Conservation (phyloP, 1,284 basidiomycete genomes). For the Sporisorium scitamineum region DNA sequence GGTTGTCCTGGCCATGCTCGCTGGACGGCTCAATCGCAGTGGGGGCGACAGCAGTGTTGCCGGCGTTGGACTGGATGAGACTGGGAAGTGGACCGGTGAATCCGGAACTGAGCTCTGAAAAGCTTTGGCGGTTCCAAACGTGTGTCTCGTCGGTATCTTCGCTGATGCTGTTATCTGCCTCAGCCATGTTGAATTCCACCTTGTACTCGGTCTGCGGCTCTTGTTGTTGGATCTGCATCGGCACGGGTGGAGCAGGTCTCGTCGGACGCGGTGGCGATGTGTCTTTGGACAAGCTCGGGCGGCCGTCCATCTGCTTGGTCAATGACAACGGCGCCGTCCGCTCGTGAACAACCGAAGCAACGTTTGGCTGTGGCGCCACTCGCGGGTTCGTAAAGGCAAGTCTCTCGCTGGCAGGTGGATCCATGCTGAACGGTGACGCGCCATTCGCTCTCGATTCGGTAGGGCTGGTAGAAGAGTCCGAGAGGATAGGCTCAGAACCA, state of each 20-base stretch:
- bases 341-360: not conserved
- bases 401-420: slow-evolving; percentile 11
- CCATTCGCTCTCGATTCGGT: not conserved
- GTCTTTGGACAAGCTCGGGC: not conserved
- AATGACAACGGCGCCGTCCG: not conserved
- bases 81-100: slow-evolving; percentile 25
- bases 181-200: not conserved
- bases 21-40: not conserved
- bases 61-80: slow-evolving; percentile 5
- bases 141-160: slow-evolving; percentile 18
- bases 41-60: not conserved
- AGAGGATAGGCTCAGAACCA: slow-evolving; percentile 13
- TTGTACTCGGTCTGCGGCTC: not conserved
- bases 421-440: slow-evolving; percentile 13
- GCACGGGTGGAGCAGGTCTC: slow-evolving; percentile 13
- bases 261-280: slow-evolving; percentile 20
- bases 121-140: slow-evolving; percentile 22
- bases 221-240: not conserved
- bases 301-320: not conserved
- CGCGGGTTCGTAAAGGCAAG: slow-evolving; percentile 14
- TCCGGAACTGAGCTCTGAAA: slow-evolving; percentile 18
- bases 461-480: not conserved
- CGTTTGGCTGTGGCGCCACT: slow-evolving; percentile 15
- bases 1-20: not conserved
- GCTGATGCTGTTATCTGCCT: slow-evolving; percentile 18